Conservation (phyloP, 805 yeast genomes). For the Yarrowia sp. region DNA sequence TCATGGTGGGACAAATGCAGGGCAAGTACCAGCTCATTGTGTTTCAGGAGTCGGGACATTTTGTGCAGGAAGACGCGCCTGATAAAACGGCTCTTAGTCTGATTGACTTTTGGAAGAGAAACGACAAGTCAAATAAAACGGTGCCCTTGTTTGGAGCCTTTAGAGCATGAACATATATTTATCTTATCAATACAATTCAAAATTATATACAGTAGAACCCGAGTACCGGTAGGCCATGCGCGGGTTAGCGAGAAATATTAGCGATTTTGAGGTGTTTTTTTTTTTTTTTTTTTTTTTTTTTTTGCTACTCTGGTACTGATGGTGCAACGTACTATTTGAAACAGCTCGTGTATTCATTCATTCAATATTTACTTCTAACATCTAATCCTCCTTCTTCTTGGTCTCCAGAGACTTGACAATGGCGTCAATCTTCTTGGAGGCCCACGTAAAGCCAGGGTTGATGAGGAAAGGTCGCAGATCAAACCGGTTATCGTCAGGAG, state of each 20-base stretch:
- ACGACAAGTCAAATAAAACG: conserved; percentile 35
- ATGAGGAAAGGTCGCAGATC: conserved; percentile 95
- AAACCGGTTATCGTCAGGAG: conserved; percentile 96
- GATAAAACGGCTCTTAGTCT: conserved; percentile 58
- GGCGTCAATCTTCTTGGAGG: conserved; percentile 81
- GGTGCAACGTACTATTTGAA: too few species aligned
- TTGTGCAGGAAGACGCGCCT: conserved; percentile 91
- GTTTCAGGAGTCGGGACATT: conserved; percentile 82
- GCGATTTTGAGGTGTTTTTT: too few species aligned
- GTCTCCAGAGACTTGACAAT: conserved; percentile 46
- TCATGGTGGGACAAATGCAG: conserved; percentile 97
- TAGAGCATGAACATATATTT: conserved; percentile 28
- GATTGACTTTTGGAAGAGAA: conserved; percentile 40
- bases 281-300: too few species aligned
- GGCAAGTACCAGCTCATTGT: conserved; percentile 88
- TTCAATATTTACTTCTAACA: too few species aligned
- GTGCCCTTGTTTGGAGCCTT: conserved; percentile 41
- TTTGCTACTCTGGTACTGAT: too few species aligned
- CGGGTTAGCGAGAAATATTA: too few species aligned
- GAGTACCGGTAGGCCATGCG: too few species aligned
- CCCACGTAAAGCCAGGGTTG: conserved; percentile 85
- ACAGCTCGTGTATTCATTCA: too few species aligned
- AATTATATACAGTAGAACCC: too few species aligned
- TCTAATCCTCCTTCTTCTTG: conserved; percentile 18
- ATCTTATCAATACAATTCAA: conserved; percentile 5